Percentiles rank a stretch among this genome's conserved stretches.
These are phyloP conservation scores for Oryza punctata DNA, from an alignment of 176 grass and related monocot genomes.

Conservation along the genomic window DNA sequence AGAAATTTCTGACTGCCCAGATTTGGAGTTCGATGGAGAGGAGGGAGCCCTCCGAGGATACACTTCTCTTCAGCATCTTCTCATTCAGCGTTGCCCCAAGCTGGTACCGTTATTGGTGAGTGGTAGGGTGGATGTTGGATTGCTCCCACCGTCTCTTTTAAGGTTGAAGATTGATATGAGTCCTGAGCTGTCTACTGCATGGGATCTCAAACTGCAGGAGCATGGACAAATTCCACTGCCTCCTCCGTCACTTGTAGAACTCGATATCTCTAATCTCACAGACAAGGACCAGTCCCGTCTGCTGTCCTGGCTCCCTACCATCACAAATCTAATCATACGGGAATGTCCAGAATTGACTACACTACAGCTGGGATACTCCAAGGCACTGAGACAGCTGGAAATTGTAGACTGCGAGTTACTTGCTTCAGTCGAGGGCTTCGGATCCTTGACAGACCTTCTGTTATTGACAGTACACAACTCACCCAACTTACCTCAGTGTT, in stretches of 20 bases:
- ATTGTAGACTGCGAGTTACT: neutral
- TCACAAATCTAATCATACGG: neutral
- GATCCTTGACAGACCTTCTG: neutral
- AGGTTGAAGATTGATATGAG: neutral
- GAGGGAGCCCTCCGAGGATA: neutral
- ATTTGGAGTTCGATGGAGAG: neutral
- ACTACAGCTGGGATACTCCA: constrained; percentile 20
- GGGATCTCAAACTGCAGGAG: neutral
- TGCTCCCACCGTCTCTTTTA: neutral
- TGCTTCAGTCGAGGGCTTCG: neutral
- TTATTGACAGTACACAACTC: neutral
- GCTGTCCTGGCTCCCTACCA: neutral
- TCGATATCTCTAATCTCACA: neutral
- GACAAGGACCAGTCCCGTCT: neutral
- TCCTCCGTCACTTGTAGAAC: neutral
- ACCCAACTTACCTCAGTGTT: neutral
- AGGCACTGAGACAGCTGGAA: neutral
- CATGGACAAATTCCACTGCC: neutral
- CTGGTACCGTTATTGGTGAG: neutral
- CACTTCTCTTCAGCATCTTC: neutral
- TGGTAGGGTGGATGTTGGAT: neutral
- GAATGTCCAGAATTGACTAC: neutral
- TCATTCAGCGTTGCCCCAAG: fast-evolving
- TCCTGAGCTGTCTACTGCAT: neutral
- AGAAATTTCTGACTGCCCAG: fast-evolving